A percentile compares a stretch with the other conserved stretches of the same genome.
Evolutionary conservation across 2,329 filamentous ascomycete species (phyloP).

Genomic region (Colletotrichum liaoningense): DNA sequence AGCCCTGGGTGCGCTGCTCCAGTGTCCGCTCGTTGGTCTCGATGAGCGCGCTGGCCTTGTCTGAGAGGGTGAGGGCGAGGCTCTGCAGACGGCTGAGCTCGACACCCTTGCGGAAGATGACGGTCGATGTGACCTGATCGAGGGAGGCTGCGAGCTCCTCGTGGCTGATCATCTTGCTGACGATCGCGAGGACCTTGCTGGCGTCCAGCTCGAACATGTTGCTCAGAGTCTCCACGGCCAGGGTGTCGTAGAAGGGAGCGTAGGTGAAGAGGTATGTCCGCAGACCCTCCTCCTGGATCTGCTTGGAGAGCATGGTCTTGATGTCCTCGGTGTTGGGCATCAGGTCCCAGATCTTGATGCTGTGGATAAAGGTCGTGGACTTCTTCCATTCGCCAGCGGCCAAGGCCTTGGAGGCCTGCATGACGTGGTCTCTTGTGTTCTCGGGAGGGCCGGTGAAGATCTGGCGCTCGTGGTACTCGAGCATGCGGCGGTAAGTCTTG

Average conservation of each 20-base stretch:
- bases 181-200: constrained; percentile 91
- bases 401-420: constrained; percentile 97
- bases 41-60: constrained; percentile 96
- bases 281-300: constrained; percentile 98
- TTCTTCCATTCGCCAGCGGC: constrained; percentile 99
- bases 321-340: constrained; percentile 94
- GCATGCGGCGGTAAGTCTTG: constrained; percentile 99
- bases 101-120: constrained; percentile 99
- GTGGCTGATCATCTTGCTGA: constrained; percentile 99
- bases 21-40: constrained; percentile 98
- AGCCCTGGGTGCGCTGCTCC: constrained; percentile 96
- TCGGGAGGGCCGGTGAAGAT: constrained; percentile 98
- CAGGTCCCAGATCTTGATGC: constrained; percentile 99
- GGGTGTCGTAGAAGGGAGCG: constrained; percentile 98
- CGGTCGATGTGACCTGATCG: constrained; percentile 96
- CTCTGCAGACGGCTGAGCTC: constrained; percentile 97
- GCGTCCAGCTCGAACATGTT: constrained; percentile 95
- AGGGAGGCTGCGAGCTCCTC: constrained; percentile 96
- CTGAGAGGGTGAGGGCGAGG: constrained; percentile 90
- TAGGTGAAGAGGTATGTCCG: constrained; percentile 99
- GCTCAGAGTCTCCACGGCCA: constrained; percentile 86
- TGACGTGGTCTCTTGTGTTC: constrained; percentile 98
- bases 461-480: constrained; percentile 99
- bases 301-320: constrained; percentile 96
- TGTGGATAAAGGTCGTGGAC: constrained; percentile 91